Evolutionary conservation across 2,329 filamentous ascomycete species (phyloP).

Genomic region (Sporothrix schenckii): DNA sequence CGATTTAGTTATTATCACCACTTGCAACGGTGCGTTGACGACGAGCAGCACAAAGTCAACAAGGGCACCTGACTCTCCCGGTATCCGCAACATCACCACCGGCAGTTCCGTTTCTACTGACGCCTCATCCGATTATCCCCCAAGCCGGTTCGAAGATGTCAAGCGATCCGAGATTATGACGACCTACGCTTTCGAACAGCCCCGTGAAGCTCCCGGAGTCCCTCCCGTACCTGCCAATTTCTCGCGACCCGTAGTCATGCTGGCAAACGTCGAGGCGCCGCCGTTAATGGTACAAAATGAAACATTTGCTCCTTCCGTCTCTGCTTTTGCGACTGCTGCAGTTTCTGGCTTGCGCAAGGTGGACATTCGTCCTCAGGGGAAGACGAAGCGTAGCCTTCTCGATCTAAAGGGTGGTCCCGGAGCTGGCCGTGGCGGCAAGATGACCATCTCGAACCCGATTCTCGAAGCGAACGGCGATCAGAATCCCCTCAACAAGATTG

Average conservation of each 20-base stretch:
- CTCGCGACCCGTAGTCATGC: conserved; percentile 38
- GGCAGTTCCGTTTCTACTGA: conserved; percentile 49
- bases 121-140: conserved; percentile 49
- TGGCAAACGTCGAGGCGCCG: background rate
- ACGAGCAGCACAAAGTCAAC: conserved; percentile 40
- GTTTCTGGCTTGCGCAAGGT: background rate
- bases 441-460: conserved; percentile 56
- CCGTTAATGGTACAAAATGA: conserved; percentile 7
- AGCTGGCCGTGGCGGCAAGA: conserved; percentile 42
- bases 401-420: conserved; percentile 38
- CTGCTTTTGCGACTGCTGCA: conserved; percentile 9
- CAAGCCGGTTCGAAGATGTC: conserved; percentile 54
- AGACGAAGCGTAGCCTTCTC: conserved; percentile 42
- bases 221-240: conserved; percentile 42
- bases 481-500: conserved; percentile 51
- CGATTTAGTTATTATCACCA: conserved; percentile 45
- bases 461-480: conserved; percentile 45
- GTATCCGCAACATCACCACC: conserved; percentile 43
- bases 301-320: conserved; percentile 7
- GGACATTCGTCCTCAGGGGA: conserved; percentile 32
- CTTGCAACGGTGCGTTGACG: conserved; percentile 45
- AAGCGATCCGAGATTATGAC: conserved; percentile 48
- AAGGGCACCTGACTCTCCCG: conserved; percentile 47
- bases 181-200: conserved; percentile 44
- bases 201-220: conserved; percentile 39